Evolutionary conservation across 805 yeast species (phyloP).

Genomic region (Saccharomycopsis amapae): DNA sequence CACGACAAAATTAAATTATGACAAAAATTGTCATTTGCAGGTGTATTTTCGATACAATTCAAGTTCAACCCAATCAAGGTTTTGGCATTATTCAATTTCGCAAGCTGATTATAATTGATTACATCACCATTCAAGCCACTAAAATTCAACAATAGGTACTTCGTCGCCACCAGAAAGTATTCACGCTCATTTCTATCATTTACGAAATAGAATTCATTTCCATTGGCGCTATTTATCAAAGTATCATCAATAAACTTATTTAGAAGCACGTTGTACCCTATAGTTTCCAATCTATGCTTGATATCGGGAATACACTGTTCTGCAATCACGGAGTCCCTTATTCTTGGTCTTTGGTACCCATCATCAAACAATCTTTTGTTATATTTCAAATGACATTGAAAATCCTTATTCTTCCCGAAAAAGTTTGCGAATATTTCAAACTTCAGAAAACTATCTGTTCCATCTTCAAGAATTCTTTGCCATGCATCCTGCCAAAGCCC

Average conservation of each 20-base stretch:
- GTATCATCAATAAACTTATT: not conserved
- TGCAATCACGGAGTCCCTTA: not conserved
- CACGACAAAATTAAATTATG: not conserved
- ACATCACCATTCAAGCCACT: not conserved
- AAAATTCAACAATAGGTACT: not conserved
- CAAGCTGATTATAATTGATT: not conserved
- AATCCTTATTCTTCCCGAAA: constrained; percentile 1
- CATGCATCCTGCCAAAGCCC: not conserved
- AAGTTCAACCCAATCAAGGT: constrained; percentile 1
- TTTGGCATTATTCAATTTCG: not conserved
- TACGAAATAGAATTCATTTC: not conserved
- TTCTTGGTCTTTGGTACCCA: not conserved
- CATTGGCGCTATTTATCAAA: not conserved
- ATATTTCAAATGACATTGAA: not conserved
- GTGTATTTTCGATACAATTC: not conserved
- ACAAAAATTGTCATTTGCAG: not conserved
- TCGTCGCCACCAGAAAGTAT: not conserved
- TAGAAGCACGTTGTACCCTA: not conserved
- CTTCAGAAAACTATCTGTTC: constrained; percentile 1
- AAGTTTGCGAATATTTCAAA: not conserved
- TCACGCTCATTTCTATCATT: not conserved
- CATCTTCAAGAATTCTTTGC: not conserved
- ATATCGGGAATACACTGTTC: not conserved
- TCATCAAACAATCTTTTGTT: not conserved
- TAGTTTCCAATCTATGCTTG: constrained; percentile 11